Base-by-base conservation (phyloP, 2,329 filamentous ascomycete species). In the Fusarium fracticaudum region DNA sequence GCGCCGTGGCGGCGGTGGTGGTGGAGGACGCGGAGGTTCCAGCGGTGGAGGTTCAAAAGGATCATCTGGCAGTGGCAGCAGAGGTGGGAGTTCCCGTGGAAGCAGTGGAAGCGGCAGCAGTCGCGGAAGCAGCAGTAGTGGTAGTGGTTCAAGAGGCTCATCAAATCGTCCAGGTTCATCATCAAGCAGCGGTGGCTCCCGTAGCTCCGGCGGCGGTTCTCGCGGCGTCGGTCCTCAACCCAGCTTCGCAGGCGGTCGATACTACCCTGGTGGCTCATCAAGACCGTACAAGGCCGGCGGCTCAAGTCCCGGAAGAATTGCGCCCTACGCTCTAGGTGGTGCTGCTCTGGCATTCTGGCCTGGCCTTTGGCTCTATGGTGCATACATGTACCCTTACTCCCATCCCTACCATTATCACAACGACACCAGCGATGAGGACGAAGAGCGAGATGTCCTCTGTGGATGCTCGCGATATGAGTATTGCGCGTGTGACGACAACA, bases 401-500 rank as follows among this genome's bases (percentile, higher is more conserved):
- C 53, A 88, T 80, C 75, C 81, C 31, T 85, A 87, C 80, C 70
- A 45, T 57, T 89, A 84, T 81, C 82, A 85, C 83, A 91, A 91
- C 80, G 65, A 76, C 33, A 85, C 86, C 15, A 87, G 84, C 35
- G 81, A 85, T 48, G 60, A 76, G 50, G 77, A 84, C 10, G 84
- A 85, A 69, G 77, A 77, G 3, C 79, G 80, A 29, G 76, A 80
- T 8, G 78, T 85, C 37, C 75, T 84, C 10, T 85, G 82, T 80
- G 77, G 91, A 89, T 85, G 87, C 91, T 85, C 89, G 85, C 14
- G 76, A 45, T 77, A 80, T 59, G 68, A 71, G 24, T 79, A 77
- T 24, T 95, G 93, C 77, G 88, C 90, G 11, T 95, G 93, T 79
- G 93, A 95, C 68, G 90, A 93, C 63, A 91, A 91, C 75, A 85